A percentile compares a stretch with the other conserved stretches of the same genome.
phyloP scores from a whole-genome alignment of 2,329 filamentous ascomycete species.

The Raffaelea arxii region DNA sequence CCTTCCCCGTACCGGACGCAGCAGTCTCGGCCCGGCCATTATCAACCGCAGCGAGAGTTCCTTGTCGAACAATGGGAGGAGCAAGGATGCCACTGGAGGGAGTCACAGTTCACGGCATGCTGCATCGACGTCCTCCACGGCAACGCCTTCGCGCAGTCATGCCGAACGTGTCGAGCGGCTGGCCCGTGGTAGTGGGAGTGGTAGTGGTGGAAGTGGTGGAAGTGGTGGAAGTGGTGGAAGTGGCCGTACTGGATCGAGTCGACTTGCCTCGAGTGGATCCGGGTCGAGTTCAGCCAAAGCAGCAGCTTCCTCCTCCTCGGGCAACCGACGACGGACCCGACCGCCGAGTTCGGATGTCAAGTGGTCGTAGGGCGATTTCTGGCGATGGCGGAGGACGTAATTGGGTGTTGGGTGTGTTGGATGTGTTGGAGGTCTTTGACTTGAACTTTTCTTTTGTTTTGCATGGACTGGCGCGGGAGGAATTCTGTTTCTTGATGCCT shows the following conservation, averaged over 20 bases:
- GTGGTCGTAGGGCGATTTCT: slow-evolving; percentile 11
- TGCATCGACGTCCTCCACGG: background rate
- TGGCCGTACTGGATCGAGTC: background rate
- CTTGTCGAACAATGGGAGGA: slow-evolving; percentile 16
- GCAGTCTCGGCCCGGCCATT: slow-evolving; percentile 15
- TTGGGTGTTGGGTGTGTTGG: too few species aligned
- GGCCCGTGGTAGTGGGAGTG: slow-evolving; percentile 5
- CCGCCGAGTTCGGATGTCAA: slow-evolving; percentile 12
- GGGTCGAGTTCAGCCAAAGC: background rate
- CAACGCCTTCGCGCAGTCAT: too few species aligned
- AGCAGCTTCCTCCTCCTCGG: too few species aligned
- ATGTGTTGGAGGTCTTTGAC: too few species aligned
- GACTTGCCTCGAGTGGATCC: too few species aligned
- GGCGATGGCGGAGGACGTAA: slow-evolving; percentile 4
- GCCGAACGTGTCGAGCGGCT: slow-evolving; percentile 5
- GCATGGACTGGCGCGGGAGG: too few species aligned
- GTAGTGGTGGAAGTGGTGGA: background rate
- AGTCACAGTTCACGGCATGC: too few species aligned
- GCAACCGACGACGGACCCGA: slow-evolving; percentile 8
- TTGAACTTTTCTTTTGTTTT: too few species aligned
- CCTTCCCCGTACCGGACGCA: slow-evolving; percentile 19
- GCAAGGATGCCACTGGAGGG: background rate
- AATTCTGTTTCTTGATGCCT: too few species aligned
- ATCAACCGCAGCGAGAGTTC: slow-evolving; percentile 16
- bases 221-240: background rate